Conservation (phyloP, 2,329 filamentous ascomycete species). For the Talaromyces sp. region DNA sequence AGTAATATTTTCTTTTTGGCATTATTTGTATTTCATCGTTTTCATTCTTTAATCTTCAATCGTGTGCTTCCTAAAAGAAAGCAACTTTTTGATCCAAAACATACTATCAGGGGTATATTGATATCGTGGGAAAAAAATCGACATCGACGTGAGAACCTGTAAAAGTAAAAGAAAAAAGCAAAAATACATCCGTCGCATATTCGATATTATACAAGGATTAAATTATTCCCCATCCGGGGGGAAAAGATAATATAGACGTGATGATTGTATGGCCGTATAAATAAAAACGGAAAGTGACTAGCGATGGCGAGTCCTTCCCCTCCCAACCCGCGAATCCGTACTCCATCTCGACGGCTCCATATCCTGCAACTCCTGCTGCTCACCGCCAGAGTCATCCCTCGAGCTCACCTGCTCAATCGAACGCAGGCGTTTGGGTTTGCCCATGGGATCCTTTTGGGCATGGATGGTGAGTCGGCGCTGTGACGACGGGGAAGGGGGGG, state of each 20-base stretch:
- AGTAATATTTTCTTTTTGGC: neutral
- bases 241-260: neutral
- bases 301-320: neutral
- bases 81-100: neutral
- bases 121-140: neutral
- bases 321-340: neutral
- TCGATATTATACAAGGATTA: neutral
- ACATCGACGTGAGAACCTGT: neutral
- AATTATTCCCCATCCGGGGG: neutral
- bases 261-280: neutral
- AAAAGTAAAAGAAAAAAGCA: neutral
- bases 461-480: slow-evolving; percentile 1
- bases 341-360: slow-evolving; percentile 7
- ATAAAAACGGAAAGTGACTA: neutral
- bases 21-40: neutral
- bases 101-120: neutral
- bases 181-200: neutral
- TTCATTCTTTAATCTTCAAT: neutral
- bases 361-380: slow-evolving; percentile 4
- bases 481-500: slow-evolving; percentile 6
- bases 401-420: slow-evolving; percentile 5
- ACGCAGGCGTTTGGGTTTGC: slow-evolving; percentile 2
- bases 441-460: slow-evolving; percentile 4
- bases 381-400: neutral
- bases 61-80: neutral